Evolutionary conservation across 2,329 filamentous ascomycete species (phyloP).

Genomic region (Hypomyces rosellus): DNA sequence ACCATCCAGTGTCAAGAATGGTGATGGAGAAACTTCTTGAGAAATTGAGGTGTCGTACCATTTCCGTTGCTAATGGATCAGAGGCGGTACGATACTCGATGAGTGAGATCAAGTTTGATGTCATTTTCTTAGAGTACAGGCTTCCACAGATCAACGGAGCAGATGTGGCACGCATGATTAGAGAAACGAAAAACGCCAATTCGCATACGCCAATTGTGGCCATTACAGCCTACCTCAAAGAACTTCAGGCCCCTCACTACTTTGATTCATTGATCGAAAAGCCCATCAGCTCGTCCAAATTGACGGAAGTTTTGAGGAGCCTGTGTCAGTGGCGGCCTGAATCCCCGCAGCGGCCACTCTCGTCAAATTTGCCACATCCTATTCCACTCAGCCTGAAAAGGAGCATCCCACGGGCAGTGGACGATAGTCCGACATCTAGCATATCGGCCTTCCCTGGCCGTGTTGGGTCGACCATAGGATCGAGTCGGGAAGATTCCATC

Average conservation of each 20-base stretch:
- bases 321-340: constrained; percentile 93
- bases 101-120: constrained; percentile 97
- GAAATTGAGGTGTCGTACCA: constrained; percentile 89
- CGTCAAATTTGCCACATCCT: constrained; percentile 47
- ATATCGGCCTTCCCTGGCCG: constrained; percentile 65
- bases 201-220: constrained; percentile 91
- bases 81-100: constrained; percentile 91
- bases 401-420: constrained; percentile 47
- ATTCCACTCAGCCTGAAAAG: constrained; percentile 61
- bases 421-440: constrained; percentile 79
- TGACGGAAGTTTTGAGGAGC: constrained; percentile 79
- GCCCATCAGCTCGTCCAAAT: constrained; percentile 84
- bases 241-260: constrained; percentile 88
- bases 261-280: constrained; percentile 96
- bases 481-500: constrained; percentile 82
- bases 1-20: constrained; percentile 91
- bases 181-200: constrained; percentile 93
- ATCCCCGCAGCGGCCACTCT: constrained; percentile 37
- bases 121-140: constrained; percentile 97
- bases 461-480: constrained; percentile 70
- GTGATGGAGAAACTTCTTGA: constrained; percentile 99
- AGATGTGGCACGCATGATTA: constrained; percentile 95
- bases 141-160: constrained; percentile 90
- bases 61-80: constrained; percentile 81
- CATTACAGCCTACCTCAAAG: constrained; percentile 96